Evolutionary conservation across 2,329 filamentous ascomycete species (phyloP).

Genomic region (Claviceps pazoutovae): DNA sequence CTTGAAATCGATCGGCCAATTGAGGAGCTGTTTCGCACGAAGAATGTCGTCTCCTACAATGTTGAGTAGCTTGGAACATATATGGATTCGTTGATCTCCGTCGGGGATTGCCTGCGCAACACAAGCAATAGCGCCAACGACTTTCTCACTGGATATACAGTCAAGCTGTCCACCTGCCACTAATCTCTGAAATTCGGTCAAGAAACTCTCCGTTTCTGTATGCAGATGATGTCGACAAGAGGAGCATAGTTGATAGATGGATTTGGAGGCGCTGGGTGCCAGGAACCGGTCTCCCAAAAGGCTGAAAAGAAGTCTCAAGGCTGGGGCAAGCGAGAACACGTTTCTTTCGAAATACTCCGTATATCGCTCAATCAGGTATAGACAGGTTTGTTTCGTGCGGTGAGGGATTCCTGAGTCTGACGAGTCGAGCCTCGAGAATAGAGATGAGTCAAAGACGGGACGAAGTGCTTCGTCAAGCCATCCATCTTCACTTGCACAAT

Average conservation of each 20-base stretch:
- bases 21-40: constrained; percentile 11
- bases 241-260: constrained; percentile 60
- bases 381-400: constrained; percentile 51
- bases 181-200: constrained; percentile 57
- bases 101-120: constrained; percentile 59
- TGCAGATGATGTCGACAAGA: constrained; percentile 60
- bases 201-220: constrained; percentile 51
- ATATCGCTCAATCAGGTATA: constrained; percentile 58
- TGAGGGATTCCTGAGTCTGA: constrained; percentile 40
- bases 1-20: constrained; percentile 3
- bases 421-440: constrained; percentile 42
- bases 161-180: constrained; percentile 41
- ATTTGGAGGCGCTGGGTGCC: constrained; percentile 56
- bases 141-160: constrained; percentile 55
- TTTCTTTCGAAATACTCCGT: constrained; percentile 65
- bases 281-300: constrained; percentile 50
- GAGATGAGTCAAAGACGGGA: constrained; percentile 45
- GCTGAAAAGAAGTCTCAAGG: constrained; percentile 60
- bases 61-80: constrained; percentile 43
- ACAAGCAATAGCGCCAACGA: constrained; percentile 59
- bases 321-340: constrained; percentile 50
- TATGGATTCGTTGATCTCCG: constrained; percentile 36
- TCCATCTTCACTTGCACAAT: constrained; percentile 46
- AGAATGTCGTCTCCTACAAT: constrained; percentile 46
- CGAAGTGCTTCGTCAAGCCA: constrained; percentile 44